phyloP scores from a whole-genome alignment of 768 basidiomycete species.

The Russula sp. region DNA sequence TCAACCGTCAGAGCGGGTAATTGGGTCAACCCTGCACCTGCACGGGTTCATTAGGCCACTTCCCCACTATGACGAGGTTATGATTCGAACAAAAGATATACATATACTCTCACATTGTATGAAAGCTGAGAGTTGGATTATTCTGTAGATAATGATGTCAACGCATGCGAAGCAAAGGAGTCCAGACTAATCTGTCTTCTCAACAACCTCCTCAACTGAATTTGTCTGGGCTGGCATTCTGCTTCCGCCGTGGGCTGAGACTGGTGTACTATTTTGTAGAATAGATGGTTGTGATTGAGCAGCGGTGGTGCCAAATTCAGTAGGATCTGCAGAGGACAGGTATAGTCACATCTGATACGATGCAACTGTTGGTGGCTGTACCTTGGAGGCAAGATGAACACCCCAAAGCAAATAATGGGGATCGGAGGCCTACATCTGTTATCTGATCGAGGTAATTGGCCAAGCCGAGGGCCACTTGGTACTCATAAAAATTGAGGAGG shows the following conservation, averaged over 20 bases:
- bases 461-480: slow-evolving; percentile 13
- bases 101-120: neutral
- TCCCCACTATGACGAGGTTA: neutral
- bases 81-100: neutral
- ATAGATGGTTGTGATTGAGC: slow-evolving; percentile 9
- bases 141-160: neutral
- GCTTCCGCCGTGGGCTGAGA: slow-evolving; percentile 11
- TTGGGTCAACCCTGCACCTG: slow-evolving; percentile 18
- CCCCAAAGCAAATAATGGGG: neutral
- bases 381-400: slow-evolving; percentile 8
- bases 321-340: slow-evolving; percentile 7
- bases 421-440: slow-evolving; percentile 6
- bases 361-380: slow-evolving; percentile 14
- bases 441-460: slow-evolving; percentile 18
- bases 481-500: slow-evolving; percentile 21
- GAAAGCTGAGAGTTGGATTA: neutral
- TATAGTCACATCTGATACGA: slow-evolving; percentile 19
- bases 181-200: slow-evolving; percentile 8
- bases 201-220: slow-evolving; percentile 8
- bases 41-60: neutral
- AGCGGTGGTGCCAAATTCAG: neutral
- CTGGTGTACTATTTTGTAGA: slow-evolving; percentile 14
- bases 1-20: slow-evolving; percentile 10
- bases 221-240: slow-evolving; percentile 13
- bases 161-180: slow-evolving; percentile 2